Conservation (phyloP, 2,329 filamentous ascomycete species). For the Penicillium sp. region DNA sequence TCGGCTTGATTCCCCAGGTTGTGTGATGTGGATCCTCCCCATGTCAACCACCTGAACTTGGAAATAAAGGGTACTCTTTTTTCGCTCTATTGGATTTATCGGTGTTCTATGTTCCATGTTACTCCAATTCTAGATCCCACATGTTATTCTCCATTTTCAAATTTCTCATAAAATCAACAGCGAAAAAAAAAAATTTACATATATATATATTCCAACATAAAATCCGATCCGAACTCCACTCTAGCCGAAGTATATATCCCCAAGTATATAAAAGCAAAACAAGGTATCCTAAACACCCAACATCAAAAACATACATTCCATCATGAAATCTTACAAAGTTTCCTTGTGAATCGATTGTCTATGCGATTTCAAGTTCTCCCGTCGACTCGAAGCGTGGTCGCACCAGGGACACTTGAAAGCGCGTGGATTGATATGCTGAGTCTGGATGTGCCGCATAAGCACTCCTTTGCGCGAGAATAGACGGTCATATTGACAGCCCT, state of each 20-base stretch:
- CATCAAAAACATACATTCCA: background rate
- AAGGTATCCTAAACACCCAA: background rate
- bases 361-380: conserved; percentile 10
- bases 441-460: conserved; percentile 8
- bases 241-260: conserved; percentile 2
- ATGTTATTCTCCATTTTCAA: background rate
- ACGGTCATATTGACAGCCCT: conserved; percentile 6
- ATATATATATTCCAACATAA: background rate
- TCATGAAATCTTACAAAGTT: background rate
- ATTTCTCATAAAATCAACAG: background rate
- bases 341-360: conserved; percentile 1
- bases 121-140: background rate
- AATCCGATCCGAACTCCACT: background rate
- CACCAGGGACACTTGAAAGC: conserved; percentile 6
- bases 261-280: background rate
- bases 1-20: conserved; percentile 7
- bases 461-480: conserved; percentile 6
- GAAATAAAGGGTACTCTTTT: background rate
- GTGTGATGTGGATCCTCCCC: conserved; percentile 1
- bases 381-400: conserved; percentile 1
- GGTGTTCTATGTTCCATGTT: background rate
- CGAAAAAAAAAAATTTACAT: background rate
- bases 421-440: conserved; percentile 4
- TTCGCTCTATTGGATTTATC: background rate
- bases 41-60: background rate